Evolutionary conservation across 441 rosid species (phyloP), one percentile per base, ranked within the genome.

Genomic region (Erodium texanum): DNA sequence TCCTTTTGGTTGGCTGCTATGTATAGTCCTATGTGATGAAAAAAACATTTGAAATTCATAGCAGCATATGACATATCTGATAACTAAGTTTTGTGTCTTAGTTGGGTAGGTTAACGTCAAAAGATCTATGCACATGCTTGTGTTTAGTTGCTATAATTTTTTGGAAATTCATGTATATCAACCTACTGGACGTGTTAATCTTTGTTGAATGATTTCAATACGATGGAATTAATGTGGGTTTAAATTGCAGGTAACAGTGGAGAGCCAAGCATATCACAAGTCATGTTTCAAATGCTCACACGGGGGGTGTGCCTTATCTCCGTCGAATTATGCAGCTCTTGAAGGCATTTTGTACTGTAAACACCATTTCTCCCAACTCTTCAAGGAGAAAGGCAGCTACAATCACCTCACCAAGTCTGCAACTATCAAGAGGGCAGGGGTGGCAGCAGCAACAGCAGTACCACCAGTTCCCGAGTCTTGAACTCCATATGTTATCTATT

Each of bases 261-360:
- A 94, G 73, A 80, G 87, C 71, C 97, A 83, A 69, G 79, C 87
- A 9, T 94, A 94, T 81, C 99, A 94, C 80, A 94, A 94, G 71
- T 84, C 98, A 24, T 94, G 99, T 75, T 94, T 94, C 85, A 94
- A 83, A 76, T 94, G 99, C 85, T 88, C 91, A 0, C 98, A 92
- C 10, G 96, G 98, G 62, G 99, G 99, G 24, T 92, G 99, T 68
- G 74, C 99, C 8, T 58, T 94, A 27, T 81, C 90, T 19, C 98
- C 97, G n/a, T 94, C 99, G 11, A 92, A 84, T 66, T 94, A 94
- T 52, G 99, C 99, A 22, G 99, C 99, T 8, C 89, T 94, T 0
- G 96, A 94, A 54, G 99, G 99, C 24, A 80, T 89, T 58, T 71
- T 94, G 72, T 94, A 94, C 68, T 94, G 99, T 82, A 94, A 94